Evolutionary conservation across 2,329 filamentous ascomycete species (phyloP).

Genomic region (Aspergillus thermomutatus): DNA sequence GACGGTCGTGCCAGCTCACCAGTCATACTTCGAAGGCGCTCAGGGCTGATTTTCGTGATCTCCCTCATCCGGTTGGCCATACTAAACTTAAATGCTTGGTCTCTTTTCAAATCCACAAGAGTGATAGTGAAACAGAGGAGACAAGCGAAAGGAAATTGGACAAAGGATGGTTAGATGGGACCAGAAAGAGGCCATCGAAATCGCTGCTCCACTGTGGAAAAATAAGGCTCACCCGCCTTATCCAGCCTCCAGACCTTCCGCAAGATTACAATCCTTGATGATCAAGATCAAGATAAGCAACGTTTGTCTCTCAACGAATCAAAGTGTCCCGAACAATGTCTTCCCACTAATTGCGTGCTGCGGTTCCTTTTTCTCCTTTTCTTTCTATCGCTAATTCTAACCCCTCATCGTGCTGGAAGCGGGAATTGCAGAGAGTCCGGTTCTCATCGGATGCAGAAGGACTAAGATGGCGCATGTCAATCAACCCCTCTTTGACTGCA

Average conservation of each 20-base stretch:
- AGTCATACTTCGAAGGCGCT: slow-evolving; percentile 1
- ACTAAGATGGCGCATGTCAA: slow-evolving; percentile 13
- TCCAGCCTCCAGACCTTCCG: background rate
- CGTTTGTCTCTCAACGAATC: slow-evolving; percentile 12
- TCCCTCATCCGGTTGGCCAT: slow-evolving; percentile 10
- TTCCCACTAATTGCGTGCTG: slow-evolving; percentile 5
- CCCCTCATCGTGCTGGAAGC: slow-evolving; percentile 9
- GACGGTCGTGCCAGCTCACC: background rate
- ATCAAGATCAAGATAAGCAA: slow-evolving; percentile 10
- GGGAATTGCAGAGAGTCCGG: slow-evolving; percentile 11
- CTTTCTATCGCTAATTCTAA: slow-evolving; percentile 5
- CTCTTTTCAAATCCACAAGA: background rate
- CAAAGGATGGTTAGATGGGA: background rate
- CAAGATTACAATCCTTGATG: background rate
- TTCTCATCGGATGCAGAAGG: slow-evolving; percentile 13
- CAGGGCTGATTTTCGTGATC: slow-evolving; percentile 11
- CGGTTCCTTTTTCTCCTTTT: background rate
- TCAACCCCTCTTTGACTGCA: slow-evolving; percentile 16
- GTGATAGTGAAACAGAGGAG: background rate
- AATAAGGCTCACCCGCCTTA: background rate
- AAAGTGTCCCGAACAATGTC: background rate
- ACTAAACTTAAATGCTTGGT: background rate
- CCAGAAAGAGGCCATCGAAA: background rate
- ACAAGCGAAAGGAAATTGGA: background rate
- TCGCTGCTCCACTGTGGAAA: background rate